phyloP scores from a whole-genome alignment of 345 rosid genomes.

The Hibiscus trionum region DNA sequence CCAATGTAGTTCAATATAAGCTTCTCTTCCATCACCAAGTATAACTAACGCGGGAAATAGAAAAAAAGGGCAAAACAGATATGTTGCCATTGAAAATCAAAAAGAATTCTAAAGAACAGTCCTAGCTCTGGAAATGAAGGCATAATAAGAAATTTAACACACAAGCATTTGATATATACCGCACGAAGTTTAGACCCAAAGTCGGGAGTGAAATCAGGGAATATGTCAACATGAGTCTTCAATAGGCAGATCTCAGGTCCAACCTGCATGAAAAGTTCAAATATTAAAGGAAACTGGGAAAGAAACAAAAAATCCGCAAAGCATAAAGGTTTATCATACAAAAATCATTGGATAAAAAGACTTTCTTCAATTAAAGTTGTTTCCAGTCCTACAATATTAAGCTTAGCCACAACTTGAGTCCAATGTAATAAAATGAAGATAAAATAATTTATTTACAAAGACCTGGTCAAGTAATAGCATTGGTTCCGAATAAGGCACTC shows the following conservation, averaged over 20 bases:
- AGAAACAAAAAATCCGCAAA: not conserved
- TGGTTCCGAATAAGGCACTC: not conserved
- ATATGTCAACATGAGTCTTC: slow-evolving; percentile 95
- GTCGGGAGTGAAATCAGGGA: slow-evolving; percentile 87
- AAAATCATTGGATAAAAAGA: not conserved
- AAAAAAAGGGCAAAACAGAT: not conserved
- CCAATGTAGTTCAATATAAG: not conserved
- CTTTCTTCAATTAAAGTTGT: not conserved
- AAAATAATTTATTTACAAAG: not conserved
- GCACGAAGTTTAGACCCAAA: slow-evolving; percentile 81
- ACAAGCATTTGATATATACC: slow-evolving; percentile 29
- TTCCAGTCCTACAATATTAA: not conserved
- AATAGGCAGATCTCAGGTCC: slow-evolving; percentile 91
- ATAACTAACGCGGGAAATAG: not conserved
- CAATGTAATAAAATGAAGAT: not conserved
- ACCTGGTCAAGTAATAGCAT: not conserved
- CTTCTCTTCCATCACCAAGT: not conserved
- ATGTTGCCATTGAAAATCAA: not conserved
- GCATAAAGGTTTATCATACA: not conserved
- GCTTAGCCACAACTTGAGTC: not conserved
- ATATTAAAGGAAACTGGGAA: not conserved
- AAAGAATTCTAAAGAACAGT: not conserved
- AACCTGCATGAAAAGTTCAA: slow-evolving; percentile 41
- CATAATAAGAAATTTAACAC: not conserved
- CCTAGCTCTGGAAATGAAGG: not conserved